phyloP scores from a whole-genome alignment of 768 basidiomycete genomes.

The Boletus barrowsii region DNA sequence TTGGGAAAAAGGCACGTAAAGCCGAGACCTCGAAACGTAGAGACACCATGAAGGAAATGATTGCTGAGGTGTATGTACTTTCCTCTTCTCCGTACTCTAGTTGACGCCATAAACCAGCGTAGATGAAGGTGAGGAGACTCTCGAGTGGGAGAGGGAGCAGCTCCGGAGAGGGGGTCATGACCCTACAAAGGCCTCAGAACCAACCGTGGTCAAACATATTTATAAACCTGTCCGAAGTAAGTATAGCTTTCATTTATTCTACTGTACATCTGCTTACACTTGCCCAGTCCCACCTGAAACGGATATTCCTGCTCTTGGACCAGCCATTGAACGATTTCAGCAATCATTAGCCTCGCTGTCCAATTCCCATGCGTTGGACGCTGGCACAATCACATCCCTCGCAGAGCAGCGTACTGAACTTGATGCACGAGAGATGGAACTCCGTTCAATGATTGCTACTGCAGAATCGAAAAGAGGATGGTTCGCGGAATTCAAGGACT shows the following conservation, averaged over 20 bases:
- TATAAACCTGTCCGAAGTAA: slow-evolving; percentile 80
- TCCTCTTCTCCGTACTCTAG: neutral
- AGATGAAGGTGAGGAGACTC: slow-evolving; percentile 80
- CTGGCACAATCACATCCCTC: slow-evolving; percentile 52
- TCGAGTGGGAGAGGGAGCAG: slow-evolving; percentile 85
- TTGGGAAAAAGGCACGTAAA: slow-evolving; percentile 81
- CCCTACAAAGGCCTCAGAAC: slow-evolving; percentile 35
- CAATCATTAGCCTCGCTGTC: slow-evolving; percentile 58
- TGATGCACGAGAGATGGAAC: slow-evolving; percentile 64
- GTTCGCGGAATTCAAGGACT: slow-evolving; percentile 75
- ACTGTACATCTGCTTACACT: slow-evolving; percentile 11
- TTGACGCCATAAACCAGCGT: slow-evolving; percentile 41
- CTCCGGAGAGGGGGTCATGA: slow-evolving; percentile 68
- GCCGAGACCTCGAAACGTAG: slow-evolving; percentile 62
- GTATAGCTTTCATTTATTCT: slow-evolving; percentile 39
- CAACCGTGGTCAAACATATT: slow-evolving; percentile 44
- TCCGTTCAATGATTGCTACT: slow-evolving; percentile 68
- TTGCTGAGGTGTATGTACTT: slow-evolving; percentile 69
- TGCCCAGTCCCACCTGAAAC: slow-evolving; percentile 61
- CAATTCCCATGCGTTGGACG: slow-evolving; percentile 64
- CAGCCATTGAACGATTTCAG: slow-evolving; percentile 59
- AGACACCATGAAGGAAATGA: slow-evolving; percentile 75
- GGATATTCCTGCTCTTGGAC: slow-evolving; percentile 60
- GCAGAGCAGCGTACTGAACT: slow-evolving; percentile 63
- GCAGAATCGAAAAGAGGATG: slow-evolving; percentile 80